Evolutionary conservation across 106 monocot genomes (phyloP), one percentile per base, ranked within the genome.

Genomic region (Vanilla planifolia): DNA sequence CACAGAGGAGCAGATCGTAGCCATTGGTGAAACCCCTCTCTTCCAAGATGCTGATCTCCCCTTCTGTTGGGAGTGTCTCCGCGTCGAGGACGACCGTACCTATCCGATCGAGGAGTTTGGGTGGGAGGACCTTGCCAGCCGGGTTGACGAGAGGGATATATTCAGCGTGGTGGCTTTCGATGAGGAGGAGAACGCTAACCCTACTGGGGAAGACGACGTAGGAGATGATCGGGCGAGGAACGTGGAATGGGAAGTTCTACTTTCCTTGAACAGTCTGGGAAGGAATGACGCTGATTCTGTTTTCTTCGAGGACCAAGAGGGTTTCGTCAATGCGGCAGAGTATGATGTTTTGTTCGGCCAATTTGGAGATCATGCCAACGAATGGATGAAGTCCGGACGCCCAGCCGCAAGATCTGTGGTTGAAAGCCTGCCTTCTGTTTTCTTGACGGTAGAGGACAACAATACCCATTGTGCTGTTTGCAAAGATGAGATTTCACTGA

Each of bases 101-200:
- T 71, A 76, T 36, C 30, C 45, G 1, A 64, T 43, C 30, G 77
- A 71, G 1, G 96, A 91, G 8, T 80, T 90, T 48, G 96, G 87
- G 27, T 86, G 87, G 91, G 91, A 96, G 72, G 84, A 91, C 66
- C 64, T 96, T 2, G 79, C 84, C 21, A 78, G 19, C 9, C 50
- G 75, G 8, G 6, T 61, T 3, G 85, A 71, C 2, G 70, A 64
- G 22, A 21, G 73, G 27, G 69, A 67, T 28, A 65, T 51, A 5
- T 17, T 65, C 13, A 55, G 41, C 27, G 8, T 58, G 30, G 30
- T 33, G 59, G 52, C 4, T 14, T 48, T 32, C 20, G 55, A 41
- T 6, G 27, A 25, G 35, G 63, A 55, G 22, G 40, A 51, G 19
- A 17, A 36, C 4, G 19, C 8, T 11, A 67, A 26, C 41, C 24